These are phyloP conservation scores for Cardamine occulta DNA, from an alignment of 345 rosid genomes.

Conservation along the genomic window DNA sequence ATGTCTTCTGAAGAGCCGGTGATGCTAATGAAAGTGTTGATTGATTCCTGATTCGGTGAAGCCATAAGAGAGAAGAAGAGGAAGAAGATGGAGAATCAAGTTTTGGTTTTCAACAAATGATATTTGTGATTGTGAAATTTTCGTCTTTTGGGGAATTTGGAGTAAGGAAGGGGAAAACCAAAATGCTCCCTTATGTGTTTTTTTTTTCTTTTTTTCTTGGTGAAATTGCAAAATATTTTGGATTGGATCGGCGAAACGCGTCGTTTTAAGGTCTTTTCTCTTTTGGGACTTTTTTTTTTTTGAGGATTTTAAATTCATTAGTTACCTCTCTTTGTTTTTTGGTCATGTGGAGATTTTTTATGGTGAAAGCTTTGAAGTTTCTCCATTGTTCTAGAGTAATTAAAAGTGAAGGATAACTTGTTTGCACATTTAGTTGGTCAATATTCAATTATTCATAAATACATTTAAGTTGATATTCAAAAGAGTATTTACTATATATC, in stretches of 20 bases:
- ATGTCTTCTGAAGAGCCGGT: slow-evolving; percentile 72
- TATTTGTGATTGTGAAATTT: neutral
- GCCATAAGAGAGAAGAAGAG: slow-evolving; percentile 56
- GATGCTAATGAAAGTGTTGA: slow-evolving; percentile 84
- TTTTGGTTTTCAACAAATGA: neutral
- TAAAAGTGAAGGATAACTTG: neutral
- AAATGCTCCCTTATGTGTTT: neutral
- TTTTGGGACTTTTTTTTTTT: too few relatives aligned
- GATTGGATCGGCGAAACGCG: slow-evolving; percentile 37
- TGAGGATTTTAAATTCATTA: neutral
- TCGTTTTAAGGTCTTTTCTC: slow-evolving; percentile 17
- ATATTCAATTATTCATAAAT: neutral
- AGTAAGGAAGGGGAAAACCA: slow-evolving; percentile 30
- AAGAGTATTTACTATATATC: neutral
- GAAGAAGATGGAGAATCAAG: slow-evolving; percentile 1
- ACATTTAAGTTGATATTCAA: neutral
- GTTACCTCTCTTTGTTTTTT: neutral
- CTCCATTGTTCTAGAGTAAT: neutral
- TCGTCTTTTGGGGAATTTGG: slow-evolving; percentile 25
- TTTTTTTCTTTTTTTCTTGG: neutral
- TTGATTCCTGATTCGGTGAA: slow-evolving; percentile 73
- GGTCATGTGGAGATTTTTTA: neutral
- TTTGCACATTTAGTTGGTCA: neutral
- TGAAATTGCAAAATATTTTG: slow-evolving; percentile 5
- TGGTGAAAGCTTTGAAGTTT: neutral